Conservation (phyloP, 2,329 filamentous ascomycete genomes). For the Penicillium sp. region DNA sequence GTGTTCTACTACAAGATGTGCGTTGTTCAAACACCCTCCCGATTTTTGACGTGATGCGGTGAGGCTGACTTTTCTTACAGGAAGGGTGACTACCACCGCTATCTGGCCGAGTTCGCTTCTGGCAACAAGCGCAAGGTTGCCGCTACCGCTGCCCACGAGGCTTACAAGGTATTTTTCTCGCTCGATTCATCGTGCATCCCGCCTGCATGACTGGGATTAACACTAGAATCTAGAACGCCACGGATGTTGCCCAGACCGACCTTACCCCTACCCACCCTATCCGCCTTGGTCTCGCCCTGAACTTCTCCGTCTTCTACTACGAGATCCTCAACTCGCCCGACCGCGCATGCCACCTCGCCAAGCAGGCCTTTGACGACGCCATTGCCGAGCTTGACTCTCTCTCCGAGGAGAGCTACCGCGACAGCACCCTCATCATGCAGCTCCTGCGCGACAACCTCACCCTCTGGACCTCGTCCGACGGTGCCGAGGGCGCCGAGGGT, state of each 20-base stretch:
- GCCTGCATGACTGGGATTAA: constrained; percentile 4
- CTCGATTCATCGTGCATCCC: neutral
- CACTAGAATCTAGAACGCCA: constrained; percentile 67
- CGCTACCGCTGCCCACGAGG: constrained; percentile 91
- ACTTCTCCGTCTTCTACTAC: constrained; percentile 99
- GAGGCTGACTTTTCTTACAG: constrained; percentile 73
- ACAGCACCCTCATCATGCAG: constrained; percentile 99
- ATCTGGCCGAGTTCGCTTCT: constrained; percentile 94
- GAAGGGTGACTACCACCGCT: constrained; percentile 99
- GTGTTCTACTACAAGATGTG: constrained; percentile 99
- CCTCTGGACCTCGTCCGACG: constrained; percentile 95
- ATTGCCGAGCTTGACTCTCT: constrained; percentile 98
- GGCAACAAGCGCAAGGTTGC: constrained; percentile 95
- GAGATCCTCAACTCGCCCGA: constrained; percentile 98
- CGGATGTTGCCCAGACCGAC: constrained; percentile 97
- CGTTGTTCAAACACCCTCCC: neutral
- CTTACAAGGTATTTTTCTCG: constrained; percentile 79
- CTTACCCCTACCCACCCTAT: constrained; percentile 97
- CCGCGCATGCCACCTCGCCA: constrained; percentile 95
- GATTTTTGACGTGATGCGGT: constrained; percentile 64
- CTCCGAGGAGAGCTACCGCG: constrained; percentile 96
- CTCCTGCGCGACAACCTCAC: constrained; percentile 97
- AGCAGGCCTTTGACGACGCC: constrained; percentile 98
- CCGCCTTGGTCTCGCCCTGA: constrained; percentile 93
- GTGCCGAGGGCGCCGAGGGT: constrained; percentile 63